Conservation (phyloP, 192 early-diverging fungal species). For the Podochytrium sp. region DNA sequence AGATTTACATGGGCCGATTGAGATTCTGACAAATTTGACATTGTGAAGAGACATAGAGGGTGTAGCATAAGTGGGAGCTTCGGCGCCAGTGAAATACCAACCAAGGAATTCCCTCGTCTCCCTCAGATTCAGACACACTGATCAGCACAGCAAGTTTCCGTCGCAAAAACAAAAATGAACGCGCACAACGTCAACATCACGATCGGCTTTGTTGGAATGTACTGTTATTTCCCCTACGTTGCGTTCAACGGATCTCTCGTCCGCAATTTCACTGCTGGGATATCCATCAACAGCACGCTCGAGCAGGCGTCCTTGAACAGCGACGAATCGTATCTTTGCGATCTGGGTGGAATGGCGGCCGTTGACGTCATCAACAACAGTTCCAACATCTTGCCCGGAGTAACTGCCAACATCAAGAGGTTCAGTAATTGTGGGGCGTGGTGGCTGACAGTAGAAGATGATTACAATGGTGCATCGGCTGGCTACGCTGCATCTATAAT, state of each 20-base stretch:
- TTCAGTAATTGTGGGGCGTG: not conserved
- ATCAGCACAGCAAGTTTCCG: too few species aligned
- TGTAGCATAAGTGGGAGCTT: too few species aligned
- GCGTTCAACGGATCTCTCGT: not conserved
- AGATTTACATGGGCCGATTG: too few species aligned
- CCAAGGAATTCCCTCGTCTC: too few species aligned
- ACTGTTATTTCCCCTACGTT: not conserved
- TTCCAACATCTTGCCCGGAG: not conserved
- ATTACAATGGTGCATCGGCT: not conserved
- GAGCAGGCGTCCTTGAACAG: not conserved
- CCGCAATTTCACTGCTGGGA: not conserved
- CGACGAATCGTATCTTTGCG: not conserved
- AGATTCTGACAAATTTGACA: too few species aligned
- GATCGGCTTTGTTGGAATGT: not conserved
- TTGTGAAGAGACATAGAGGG: too few species aligned
- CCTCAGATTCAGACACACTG: too few species aligned
- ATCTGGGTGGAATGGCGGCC: not conserved
- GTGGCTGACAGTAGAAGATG: not conserved
- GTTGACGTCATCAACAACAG: not conserved
- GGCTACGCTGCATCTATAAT: not conserved
- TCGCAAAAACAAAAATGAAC: too few species aligned
- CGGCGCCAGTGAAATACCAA: too few species aligned
- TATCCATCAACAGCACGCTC: not conserved
- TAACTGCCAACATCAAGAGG: not conserved
- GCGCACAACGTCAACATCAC: not conserved